These are phyloP conservation scores for Musa beccarii DNA, from an alignment of 176 grass and related monocot species.

Conservation along the genomic window DNA sequence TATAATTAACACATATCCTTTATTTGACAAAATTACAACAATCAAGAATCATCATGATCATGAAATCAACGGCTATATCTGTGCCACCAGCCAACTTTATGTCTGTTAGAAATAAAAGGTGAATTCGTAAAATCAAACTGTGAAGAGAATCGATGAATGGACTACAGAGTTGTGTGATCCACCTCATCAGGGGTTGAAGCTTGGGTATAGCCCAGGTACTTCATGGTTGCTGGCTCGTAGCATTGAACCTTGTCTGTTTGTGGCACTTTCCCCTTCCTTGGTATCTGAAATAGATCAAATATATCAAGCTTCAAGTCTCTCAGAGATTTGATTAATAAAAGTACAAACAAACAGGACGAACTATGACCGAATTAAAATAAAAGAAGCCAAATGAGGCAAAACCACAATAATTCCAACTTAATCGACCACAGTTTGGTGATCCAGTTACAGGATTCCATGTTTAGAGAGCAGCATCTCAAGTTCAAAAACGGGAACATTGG, in stretches of 20 bases:
- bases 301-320: not conserved
- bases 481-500: too few relatives aligned
- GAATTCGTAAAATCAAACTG: not conserved
- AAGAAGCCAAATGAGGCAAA: too few relatives aligned
- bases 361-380: not conserved
- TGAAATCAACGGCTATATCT: not conserved
- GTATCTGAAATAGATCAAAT: slow-evolving; percentile 48
- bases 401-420: too few relatives aligned
- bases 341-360: not conserved
- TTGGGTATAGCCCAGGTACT: slow-evolving; percentile 78
- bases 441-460: too few relatives aligned
- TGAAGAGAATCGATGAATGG: not conserved
- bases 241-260: slow-evolving; percentile 78
- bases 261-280: slow-evolving; percentile 52
- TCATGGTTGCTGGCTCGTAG: slow-evolving; percentile 97
- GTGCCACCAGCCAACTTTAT: not conserved
- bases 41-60: not conserved
- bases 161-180: not conserved
- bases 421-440: too few relatives aligned
- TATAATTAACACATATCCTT: not conserved
- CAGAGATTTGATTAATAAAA: too few relatives aligned
- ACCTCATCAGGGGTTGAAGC: slow-evolving; percentile 81
- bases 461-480: too few relatives aligned
- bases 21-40: not conserved
- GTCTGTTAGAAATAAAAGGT: too few relatives aligned